Base-by-base conservation (phyloP, 78 protist species). In the Dictyostelium citrinum region DNA sequence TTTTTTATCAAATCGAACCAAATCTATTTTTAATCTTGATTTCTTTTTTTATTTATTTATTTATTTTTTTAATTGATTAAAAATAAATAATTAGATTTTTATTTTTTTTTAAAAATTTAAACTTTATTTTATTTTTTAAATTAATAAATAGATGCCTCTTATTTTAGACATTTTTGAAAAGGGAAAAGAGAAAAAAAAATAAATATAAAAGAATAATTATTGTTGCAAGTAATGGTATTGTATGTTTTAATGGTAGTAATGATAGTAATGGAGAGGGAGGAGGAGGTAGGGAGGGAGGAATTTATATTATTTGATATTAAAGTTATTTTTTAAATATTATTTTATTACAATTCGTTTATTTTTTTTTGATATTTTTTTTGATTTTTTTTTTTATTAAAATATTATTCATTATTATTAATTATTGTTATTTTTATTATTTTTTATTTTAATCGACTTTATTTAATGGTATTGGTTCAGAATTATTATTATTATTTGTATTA, bases 401-500 rank as follows among this genome's bases (percentile, higher is more conserved):
- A 33, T 9, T 24, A 33, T 58, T 79, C 5, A 27, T 79, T 55
- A 31, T 79, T 55, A 55, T 10, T 55, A 9, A 39, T 39, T 39
- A 39, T 55, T 79, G 29, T 79, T 29, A 1, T 58, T 70, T 35
- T 2, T 70, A 31, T 70, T 41, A 16, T 41, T 9, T 74, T 20
- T 60, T 64, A 22, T 24, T 64, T 64, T 64, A 24, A 31, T 61
- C 78, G 74, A 88, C 58, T 39, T 88, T 88, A 67, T 88, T 88
- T 51, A 88, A 55, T 45, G 93, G 85, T 31, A 45, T 76, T 41
- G 93, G 93, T 43, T 86, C 80, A 27, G 39, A 39, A 39, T 55
- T 55, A 43, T 41, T 33, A 45, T 77, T 78, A 55, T 41, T 72
- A 67, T 88, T 88, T 33, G 84, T 55, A 4, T 79, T 43, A 10